Evolutionary conservation across 192 early-diverging fungal species (phyloP).

Genomic region (Coemansia sp.): DNA sequence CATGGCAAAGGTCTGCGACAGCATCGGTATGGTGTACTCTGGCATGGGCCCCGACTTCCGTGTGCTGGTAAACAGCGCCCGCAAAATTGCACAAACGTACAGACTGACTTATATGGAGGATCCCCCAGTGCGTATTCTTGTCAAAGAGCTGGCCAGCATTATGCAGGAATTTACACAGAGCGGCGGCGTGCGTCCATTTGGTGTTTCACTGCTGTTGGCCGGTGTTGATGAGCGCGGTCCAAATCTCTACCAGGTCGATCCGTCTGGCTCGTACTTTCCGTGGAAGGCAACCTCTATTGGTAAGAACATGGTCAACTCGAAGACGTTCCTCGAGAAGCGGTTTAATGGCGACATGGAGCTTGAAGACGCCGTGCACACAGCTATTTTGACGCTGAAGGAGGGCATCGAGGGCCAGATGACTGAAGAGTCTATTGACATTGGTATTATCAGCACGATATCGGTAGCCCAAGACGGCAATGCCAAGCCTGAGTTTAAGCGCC

Average conservation of each 20-base stretch:
- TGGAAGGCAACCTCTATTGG: slow-evolving; percentile 99
- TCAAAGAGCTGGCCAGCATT: slow-evolving; percentile 93
- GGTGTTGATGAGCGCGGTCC: slow-evolving; percentile 93
- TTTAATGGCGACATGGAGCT: slow-evolving; percentile 90
- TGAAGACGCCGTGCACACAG: slow-evolving; percentile 98
- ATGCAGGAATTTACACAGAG: slow-evolving; percentile 99
- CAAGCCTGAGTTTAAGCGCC: slow-evolving; percentile 76
- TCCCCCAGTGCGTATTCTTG: slow-evolving; percentile 91
- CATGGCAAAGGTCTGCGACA: slow-evolving; percentile 83
- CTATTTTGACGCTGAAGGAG: slow-evolving; percentile 98
- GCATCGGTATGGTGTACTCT: slow-evolving; percentile 98
- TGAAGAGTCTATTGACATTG: slow-evolving; percentile 94
- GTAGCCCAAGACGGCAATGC: slow-evolving; percentile 55
- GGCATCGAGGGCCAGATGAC: slow-evolving; percentile 99
- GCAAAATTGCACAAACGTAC: slow-evolving; percentile 96
- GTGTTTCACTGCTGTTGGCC: slow-evolving; percentile 94
- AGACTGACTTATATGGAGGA: slow-evolving; percentile 91
- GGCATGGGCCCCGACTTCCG: slow-evolving; percentile 99
- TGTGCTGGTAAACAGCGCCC: slow-evolving; percentile 89
- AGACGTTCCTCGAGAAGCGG: slow-evolving; percentile 99
- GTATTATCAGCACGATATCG: slow-evolving; percentile 64
- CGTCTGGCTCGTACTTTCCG: slow-evolving; percentile 96
- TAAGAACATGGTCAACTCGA: slow-evolving; percentile 99
- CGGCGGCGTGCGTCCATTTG: slow-evolving; percentile 98
- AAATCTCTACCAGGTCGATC: slow-evolving; percentile 97